phyloP scores from a whole-genome alignment of 2,329 filamentous ascomycete genomes.

The Tetracladium maxilliforme region DNA sequence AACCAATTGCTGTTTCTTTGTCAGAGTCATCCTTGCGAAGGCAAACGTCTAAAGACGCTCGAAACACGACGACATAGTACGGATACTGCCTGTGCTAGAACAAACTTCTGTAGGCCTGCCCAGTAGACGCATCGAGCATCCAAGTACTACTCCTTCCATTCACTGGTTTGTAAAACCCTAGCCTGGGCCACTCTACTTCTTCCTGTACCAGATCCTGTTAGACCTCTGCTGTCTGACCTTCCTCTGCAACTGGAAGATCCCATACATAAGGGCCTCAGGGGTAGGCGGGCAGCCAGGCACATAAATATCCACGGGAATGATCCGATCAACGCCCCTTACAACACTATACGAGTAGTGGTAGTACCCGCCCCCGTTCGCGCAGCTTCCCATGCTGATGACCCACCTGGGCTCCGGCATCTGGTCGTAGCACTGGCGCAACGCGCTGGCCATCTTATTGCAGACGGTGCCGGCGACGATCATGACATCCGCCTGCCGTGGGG shows the following conservation, averaged over 20 bases:
- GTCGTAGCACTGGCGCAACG: constrained; percentile 80
- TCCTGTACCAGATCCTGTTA: constrained; percentile 41
- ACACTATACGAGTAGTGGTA: constrained; percentile 79
- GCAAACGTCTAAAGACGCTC: too few relatives aligned
- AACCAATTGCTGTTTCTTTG: too few relatives aligned
- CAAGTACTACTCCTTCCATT: too few relatives aligned
- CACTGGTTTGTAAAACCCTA: too few relatives aligned
- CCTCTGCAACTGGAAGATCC: constrained; percentile 57
- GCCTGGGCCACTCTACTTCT: too few relatives aligned
- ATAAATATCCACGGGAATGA: constrained; percentile 69
- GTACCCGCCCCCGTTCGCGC: constrained; percentile 74
- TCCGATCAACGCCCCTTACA: constrained; percentile 58
- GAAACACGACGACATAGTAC: too few relatives aligned
- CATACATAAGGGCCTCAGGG: constrained; percentile 46
- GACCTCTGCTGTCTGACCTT: constrained; percentile 50
- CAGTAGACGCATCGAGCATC: too few relatives aligned
- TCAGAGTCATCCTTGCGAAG: too few relatives aligned
- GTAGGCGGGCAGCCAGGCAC: constrained; percentile 60
- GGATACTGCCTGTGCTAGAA: too few relatives aligned
- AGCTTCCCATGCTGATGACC: constrained; percentile 74
- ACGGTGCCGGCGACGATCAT: constrained; percentile 91
- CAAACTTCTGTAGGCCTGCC: too few relatives aligned
- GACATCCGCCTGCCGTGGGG: constrained; percentile 75
- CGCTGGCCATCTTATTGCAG: constrained; percentile 93
- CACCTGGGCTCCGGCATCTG: constrained; percentile 89